Evolutionary conservation across 2,329 filamentous ascomycete genomes (phyloP).

Genomic region (Phyllosticta capitalensis): DNA sequence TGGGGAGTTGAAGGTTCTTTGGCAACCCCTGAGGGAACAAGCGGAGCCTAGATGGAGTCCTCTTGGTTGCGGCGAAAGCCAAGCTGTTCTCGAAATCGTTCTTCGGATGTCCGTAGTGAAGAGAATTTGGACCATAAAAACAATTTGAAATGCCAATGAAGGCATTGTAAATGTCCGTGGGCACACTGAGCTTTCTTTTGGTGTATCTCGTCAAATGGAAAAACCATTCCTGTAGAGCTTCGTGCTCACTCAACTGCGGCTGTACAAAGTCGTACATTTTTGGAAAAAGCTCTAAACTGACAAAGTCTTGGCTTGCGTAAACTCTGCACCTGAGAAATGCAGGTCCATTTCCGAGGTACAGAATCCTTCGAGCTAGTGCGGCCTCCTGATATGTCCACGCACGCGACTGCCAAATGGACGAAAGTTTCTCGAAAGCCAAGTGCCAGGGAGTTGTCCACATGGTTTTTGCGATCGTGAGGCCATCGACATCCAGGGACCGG

Average conservation of each 20-base stretch:
- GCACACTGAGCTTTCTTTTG: background rate
- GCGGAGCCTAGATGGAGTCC: background rate
- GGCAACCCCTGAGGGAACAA: no score
- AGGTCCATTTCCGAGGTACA: background rate
- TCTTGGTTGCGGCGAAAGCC: no score
- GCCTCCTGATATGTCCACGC: conserved; percentile 7
- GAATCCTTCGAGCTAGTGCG: background rate
- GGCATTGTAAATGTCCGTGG: conserved; percentile 3
- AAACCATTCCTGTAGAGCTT: no score
- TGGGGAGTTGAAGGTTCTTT: background rate
- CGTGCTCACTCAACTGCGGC: no score
- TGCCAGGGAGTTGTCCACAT: no score
- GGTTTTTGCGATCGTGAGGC: no score
- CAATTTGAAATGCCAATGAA: background rate
- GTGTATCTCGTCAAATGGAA: background rate
- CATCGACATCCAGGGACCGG: no score
- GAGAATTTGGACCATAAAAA: background rate
- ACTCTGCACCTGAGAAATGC: background rate
- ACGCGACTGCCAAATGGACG: background rate
- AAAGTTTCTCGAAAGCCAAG: no score
- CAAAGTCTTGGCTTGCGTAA: background rate
- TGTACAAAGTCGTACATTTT: background rate
- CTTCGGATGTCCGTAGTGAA: background rate
- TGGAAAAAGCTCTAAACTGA: background rate
- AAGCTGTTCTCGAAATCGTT: background rate